Conservation (phyloP, 164 flowering plant genomes). For the Cinnamomum micranthum region DNA sequence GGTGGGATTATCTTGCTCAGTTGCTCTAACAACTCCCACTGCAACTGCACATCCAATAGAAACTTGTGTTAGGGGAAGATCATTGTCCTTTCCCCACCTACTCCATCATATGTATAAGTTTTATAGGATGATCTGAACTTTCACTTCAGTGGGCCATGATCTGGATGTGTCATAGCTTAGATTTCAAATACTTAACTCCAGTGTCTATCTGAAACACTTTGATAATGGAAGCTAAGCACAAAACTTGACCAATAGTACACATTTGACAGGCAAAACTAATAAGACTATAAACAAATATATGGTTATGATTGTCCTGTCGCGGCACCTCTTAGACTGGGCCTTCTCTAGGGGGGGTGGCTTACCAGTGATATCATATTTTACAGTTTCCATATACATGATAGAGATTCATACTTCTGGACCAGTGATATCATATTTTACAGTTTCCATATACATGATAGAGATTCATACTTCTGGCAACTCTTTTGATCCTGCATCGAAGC, state of each 20-base stretch:
- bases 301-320: no score
- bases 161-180: background rate
- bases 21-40: background rate
- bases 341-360: no score
- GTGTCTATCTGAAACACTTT: background rate
- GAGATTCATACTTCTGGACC: no score
- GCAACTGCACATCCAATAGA: constrained; percentile 1
- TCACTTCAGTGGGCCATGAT: background rate
- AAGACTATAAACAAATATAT: no score
- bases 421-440: background rate
- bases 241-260: no score
- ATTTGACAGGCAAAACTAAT: no score
- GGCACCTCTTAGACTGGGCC: no score
- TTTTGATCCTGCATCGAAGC: no score
- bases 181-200: background rate
- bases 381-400: background rate
- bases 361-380: no score
- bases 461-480: no score
- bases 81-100: background rate
- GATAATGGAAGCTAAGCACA: background rate
- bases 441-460: background rate
- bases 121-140: background rate
- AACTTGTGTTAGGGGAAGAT: background rate
- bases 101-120: background rate
- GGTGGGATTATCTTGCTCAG: background rate